These are phyloP conservation scores for Hypoxylon fragiforme DNA, from an alignment of 495 filamentous ascomycete species.

Conservation along the genomic window DNA sequence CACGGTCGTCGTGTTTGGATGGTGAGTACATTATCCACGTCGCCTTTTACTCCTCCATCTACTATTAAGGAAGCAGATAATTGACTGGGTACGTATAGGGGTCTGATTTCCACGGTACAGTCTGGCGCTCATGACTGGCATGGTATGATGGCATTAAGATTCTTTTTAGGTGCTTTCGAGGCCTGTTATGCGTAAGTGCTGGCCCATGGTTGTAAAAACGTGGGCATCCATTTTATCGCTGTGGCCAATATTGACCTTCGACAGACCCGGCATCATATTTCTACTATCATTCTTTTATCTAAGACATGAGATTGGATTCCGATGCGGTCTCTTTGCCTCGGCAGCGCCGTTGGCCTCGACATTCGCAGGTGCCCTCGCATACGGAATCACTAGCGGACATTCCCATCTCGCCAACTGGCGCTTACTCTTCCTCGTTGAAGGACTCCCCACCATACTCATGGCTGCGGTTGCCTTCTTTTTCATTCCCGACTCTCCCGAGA, in stretches of 20 bases:
- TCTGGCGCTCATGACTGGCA: constrained; percentile 59
- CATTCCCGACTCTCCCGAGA: constrained; percentile 67
- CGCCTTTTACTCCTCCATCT: not conserved
- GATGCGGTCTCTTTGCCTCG: constrained; percentile 71
- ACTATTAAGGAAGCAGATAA: constrained; percentile 1
- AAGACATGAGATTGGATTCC: constrained; percentile 71
- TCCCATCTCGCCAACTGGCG: constrained; percentile 71
- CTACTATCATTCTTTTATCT: constrained; percentile 80
- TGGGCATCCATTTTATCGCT: not conserved
- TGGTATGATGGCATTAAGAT: constrained; percentile 65
- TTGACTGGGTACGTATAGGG: too few species aligned
- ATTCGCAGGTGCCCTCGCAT: constrained; percentile 77
- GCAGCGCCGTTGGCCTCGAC: constrained; percentile 75
- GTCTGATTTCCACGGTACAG: constrained; percentile 59
- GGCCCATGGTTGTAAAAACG: not conserved
- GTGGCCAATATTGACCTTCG: not conserved
- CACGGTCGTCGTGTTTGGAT: constrained; percentile 38
- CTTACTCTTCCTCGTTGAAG: constrained; percentile 77
- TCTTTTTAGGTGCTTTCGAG: constrained; percentile 66
- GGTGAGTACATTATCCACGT: constrained; percentile 15
- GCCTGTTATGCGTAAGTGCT: constrained; percentile 56
- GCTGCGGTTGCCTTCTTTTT: constrained; percentile 66
- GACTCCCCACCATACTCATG: constrained; percentile 65
- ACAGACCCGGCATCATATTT: constrained; percentile 66
- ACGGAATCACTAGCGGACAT: constrained; percentile 73